Evolutionary conservation across 441 rosid genomes (phyloP).

Genomic region (Eruca vesicaria): DNA sequence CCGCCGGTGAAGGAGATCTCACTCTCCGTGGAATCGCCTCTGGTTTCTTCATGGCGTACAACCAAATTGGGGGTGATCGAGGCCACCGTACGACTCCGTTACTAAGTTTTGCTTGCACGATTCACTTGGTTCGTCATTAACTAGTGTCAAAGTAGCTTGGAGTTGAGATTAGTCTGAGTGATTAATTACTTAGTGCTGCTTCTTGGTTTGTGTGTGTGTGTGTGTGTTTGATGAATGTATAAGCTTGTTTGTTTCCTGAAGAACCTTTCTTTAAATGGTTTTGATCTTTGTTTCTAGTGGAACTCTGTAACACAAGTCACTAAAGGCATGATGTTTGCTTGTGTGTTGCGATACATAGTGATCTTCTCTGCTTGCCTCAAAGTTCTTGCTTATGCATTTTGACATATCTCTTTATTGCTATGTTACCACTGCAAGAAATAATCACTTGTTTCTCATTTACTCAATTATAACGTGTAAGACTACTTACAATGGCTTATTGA

Average conservation of each 20-base stretch:
- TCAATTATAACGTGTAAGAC: not conserved
- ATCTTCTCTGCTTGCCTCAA: conserved; percentile 8
- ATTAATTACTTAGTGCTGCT: conserved; percentile 7
- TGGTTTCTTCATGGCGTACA: conserved; percentile 60
- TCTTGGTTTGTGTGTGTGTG: not conserved
- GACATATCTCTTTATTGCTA: not conserved
- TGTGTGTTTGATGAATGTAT: not conserved
- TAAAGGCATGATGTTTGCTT: not conserved
- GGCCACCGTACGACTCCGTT: conserved; percentile 61
- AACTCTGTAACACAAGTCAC: no score
- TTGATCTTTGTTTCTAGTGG: not conserved
- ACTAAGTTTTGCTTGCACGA: no score
- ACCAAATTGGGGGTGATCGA: conserved; percentile 73
- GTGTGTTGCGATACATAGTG: not conserved
- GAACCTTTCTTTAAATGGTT: not conserved
- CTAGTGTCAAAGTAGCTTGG: not conserved
- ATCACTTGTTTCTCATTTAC: not conserved
- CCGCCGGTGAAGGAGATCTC: no score
- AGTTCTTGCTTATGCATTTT: not conserved
- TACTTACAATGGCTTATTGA: not conserved
- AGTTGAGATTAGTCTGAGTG: not conserved
- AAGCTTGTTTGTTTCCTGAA: conserved; percentile 3
- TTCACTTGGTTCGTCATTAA: not conserved
- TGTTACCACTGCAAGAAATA: not conserved
- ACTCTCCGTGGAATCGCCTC: no score